A percentile compares a stretch with the other conserved stretches of the same genome.
Evolutionary conservation across 2,329 filamentous ascomycete species (phyloP).

Genomic region (Clonostachys chloroleuca): DNA sequence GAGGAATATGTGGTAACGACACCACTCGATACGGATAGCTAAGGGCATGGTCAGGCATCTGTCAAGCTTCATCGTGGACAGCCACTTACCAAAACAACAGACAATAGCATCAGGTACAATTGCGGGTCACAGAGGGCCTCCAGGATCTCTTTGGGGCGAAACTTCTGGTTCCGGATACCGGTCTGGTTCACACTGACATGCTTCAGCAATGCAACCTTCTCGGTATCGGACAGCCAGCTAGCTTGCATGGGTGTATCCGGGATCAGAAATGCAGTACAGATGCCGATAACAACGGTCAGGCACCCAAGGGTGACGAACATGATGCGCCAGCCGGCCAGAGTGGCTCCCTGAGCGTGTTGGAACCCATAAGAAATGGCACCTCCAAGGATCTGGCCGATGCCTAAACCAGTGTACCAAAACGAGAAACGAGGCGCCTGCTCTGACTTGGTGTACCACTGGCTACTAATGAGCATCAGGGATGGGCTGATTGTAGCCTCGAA

Average conservation of each 20-base stretch:
- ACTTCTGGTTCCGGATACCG: conserved; percentile 48
- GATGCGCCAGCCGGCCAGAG: conserved; percentile 62
- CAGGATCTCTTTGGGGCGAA: conserved; percentile 44
- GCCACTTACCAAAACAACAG: conserved; percentile 38
- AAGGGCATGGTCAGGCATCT: conserved; percentile 1
- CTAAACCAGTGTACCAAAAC: conserved; percentile 58
- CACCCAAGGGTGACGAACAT: conserved; percentile 66
- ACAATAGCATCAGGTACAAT: conserved; percentile 41
- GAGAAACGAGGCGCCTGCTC: conserved; percentile 56
- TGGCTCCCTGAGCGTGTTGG: conserved; percentile 47
- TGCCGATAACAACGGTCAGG: conserved; percentile 25
- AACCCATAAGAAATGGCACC: conserved; percentile 60
- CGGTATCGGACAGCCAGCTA: conserved; percentile 36
- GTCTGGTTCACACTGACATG: conserved; percentile 54
- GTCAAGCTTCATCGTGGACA: background rate
- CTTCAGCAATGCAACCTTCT: conserved; percentile 44
- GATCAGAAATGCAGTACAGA: conserved; percentile 22
- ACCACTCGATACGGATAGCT: conserved; percentile 45
- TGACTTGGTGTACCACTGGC: conserved; percentile 57
- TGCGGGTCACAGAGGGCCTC: conserved; percentile 49
- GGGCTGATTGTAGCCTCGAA: conserved; percentile 59
- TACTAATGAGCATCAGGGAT: conserved; percentile 55
- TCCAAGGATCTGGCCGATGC: conserved; percentile 57
- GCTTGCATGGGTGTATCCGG: conserved; percentile 42
- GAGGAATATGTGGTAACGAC: conserved; percentile 51